Evolutionary conservation across 257 asterid species (phyloP).

Genomic region (Solanum boliviense): DNA sequence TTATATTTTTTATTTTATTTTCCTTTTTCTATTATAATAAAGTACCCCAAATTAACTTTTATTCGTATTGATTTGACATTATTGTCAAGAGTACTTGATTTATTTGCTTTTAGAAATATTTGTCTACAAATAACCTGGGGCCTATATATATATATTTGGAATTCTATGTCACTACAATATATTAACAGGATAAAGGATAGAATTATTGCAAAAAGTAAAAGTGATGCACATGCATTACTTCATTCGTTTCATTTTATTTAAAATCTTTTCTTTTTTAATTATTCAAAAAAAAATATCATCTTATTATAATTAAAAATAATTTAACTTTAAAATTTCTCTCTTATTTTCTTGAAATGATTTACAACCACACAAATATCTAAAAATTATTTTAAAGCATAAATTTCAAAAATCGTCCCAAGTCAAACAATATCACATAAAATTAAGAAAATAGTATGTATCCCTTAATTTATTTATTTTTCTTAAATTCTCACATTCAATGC

Average conservation of each 20-base stretch:
- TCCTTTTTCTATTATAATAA: not conserved
- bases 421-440: too few species aligned
- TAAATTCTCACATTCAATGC: not conserved
- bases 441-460: not conserved
- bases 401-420: too few species aligned
- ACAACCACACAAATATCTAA: not conserved
- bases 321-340: too few species aligned
- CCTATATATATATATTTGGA: not conserved
- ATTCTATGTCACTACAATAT: not conserved
- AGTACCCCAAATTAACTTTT: not conserved
- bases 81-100: not conserved
- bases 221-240: not conserved
- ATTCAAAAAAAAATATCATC: too few species aligned
- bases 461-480: not conserved
- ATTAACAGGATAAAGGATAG: not conserved
- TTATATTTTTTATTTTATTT: not conserved
- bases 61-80: not conserved
- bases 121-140: not conserved
- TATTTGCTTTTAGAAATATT: not conserved
- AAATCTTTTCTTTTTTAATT: too few species aligned
- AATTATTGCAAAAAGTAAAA: not conserved
- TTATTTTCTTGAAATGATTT: too few species aligned
- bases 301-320: too few species aligned
- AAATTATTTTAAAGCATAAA: too few species aligned
- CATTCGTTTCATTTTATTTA: too few species aligned